A percentile compares a stretch with the other conserved stretches of the same genome.
Conservation (phyloP, 73 alveolate species). For the Diophrys sp. region DNA sequence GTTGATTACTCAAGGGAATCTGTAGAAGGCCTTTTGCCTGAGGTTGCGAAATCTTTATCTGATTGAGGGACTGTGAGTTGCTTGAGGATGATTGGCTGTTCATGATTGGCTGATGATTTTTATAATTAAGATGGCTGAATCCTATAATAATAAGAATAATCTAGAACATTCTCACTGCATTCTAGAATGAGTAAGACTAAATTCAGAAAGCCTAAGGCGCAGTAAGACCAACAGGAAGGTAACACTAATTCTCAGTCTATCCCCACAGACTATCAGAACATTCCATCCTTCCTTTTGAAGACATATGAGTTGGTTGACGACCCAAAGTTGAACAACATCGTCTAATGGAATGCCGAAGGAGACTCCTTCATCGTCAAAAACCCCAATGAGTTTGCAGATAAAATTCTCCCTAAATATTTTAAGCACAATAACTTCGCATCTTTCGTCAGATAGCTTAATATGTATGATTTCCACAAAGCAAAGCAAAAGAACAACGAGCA, state of each 20-base stretch:
- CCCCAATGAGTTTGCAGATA: conserved; percentile 86
- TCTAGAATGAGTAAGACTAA: neutral
- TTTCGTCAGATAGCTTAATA: conserved; percentile 95
- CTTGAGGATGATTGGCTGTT: too few relatives aligned
- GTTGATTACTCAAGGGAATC: too few relatives aligned
- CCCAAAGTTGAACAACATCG: conserved; percentile 79
- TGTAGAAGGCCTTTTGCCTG: too few relatives aligned
- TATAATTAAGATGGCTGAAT: neutral
- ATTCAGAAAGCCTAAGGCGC: neutral
- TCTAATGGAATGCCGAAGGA: conserved; percentile 94
- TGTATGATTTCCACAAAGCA: conserved; percentile 95
- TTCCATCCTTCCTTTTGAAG: conserved; percentile 54
- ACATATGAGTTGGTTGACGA: conserved; percentile 65
- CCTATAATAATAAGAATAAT: neutral
- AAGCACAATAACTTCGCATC: conserved; percentile 95
- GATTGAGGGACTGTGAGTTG: too few relatives aligned
- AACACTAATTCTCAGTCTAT: neutral
- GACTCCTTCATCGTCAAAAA: conserved; percentile 83
- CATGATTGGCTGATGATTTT: too few relatives aligned
- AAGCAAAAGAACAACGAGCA: conserved; percentile 75
- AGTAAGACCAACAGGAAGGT: neutral
- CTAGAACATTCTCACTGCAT: neutral
- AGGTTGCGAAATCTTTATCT: too few relatives aligned
- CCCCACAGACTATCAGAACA: neutral
- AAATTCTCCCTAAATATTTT: conserved; percentile 89